Evolutionary conservation across 2,329 filamentous ascomycete genomes (phyloP), one percentile per base, ranked within the genome.

Genomic region (Drechslerella stenobrocha): DNA sequence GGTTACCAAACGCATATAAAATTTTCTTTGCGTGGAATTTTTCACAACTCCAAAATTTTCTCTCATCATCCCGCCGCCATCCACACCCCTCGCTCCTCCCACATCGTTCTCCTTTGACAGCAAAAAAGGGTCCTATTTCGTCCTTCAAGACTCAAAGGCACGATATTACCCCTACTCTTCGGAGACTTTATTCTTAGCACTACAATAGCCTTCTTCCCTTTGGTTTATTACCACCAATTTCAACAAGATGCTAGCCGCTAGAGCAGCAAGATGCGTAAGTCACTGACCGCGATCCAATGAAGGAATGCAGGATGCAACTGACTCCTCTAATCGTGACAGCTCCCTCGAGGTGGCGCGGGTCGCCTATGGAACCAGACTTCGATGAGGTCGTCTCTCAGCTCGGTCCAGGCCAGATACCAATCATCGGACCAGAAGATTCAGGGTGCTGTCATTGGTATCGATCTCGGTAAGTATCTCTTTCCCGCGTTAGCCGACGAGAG

Each of bases 361-460:
- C 63, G 63, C 34, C 51, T 60, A 37, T 67, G 55, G 55, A 60
- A 55, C 37, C 63, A 67, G 34, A 51, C 63, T 22, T 47, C 63
- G n/a, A 48, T 67, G 32, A 52, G 63, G 34, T 67, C 63, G 44
- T 60, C 63, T 35, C 53, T 67, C 55, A 67, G 63, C 72, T 84
- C 88, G 72, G 84, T 84, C 75, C 89, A 92, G 77, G 84, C 87
- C 76, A 83, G 88, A 75, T 90, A 88, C 81, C 87, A 88, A 78
- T 87, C 86, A 37, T 87, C 88, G 73, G 86, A 88, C 72, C 84
- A 83, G 75, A 96, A 96, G 85, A 89, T 97, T 70, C 89, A 92
- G 81, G 93, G 93, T 76, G 81, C 89, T 76, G 92, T 97, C 78
- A 96, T 97, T 76, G 93, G 93, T 87, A 96, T 97, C 78, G 92